Percentiles rank a stretch among this genome's conserved stretches.
Evolutionary conservation across 2,329 filamentous ascomycete species (phyloP).

Genomic region (Aurifilum marmelostoma): DNA sequence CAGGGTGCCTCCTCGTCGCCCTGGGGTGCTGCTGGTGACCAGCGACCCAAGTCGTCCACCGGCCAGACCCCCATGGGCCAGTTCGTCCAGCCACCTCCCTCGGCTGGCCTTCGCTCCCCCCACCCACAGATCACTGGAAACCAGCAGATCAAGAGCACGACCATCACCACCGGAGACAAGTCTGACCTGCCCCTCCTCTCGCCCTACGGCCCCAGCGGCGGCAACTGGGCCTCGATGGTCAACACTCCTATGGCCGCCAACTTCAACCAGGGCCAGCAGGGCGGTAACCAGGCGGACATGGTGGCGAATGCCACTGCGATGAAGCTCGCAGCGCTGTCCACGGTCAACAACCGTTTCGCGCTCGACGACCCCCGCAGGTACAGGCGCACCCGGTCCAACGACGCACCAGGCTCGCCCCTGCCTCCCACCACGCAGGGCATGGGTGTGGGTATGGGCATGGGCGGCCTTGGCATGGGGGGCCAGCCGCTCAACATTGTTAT

Average conservation of each 20-base stretch:
- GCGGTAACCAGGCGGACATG: conserved; percentile 85
- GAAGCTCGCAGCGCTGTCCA: conserved; percentile 96
- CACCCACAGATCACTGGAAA: conserved; percentile 70
- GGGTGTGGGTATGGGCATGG: conserved; percentile 37
- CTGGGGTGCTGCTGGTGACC: conserved; percentile 66
- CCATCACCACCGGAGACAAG: conserved; percentile 73
- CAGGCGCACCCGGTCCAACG: conserved; percentile 86
- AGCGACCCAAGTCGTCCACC: conserved; percentile 76
- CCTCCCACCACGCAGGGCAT: conserved; percentile 67
- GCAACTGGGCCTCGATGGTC: conserved; percentile 98
- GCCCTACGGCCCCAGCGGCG: conserved; percentile 77
- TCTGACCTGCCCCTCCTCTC: conserved; percentile 83
- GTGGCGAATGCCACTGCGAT: conserved; percentile 98
- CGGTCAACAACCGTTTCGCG: conserved; percentile 97
- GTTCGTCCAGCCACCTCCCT: conserved; percentile 81
- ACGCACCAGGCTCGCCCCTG: conserved; percentile 66
- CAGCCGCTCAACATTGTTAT: conserved; percentile 72
- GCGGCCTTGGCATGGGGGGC: conserved; percentile 46
- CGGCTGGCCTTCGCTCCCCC: conserved; percentile 78
- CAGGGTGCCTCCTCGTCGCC: conserved; percentile 79
- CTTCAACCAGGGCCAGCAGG: conserved; percentile 70
- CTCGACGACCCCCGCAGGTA: conserved; percentile 97
- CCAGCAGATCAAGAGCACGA: conserved; percentile 80
- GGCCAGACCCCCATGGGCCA: conserved; percentile 90
- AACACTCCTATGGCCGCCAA: conserved; percentile 95